Percentiles rank a stretch among this genome's conserved stretches.
Evolutionary conservation across 257 asterid species (phyloP).

Genomic region (Nicotiana noctiflora): DNA sequence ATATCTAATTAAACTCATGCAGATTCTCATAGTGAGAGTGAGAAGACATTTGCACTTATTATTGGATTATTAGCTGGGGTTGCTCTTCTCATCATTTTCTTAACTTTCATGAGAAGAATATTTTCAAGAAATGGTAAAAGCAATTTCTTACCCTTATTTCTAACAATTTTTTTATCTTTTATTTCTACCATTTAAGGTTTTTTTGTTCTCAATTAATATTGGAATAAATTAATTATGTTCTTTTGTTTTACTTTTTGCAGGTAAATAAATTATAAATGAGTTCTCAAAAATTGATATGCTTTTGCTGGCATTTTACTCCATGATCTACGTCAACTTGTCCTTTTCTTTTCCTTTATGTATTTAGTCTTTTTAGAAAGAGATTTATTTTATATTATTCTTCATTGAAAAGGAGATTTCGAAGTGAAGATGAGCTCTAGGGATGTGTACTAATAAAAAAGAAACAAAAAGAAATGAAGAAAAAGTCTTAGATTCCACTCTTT

Average conservation of each 20-base stretch:
- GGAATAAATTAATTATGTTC: background rate
- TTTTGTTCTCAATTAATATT: background rate
- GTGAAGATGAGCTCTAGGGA: background rate
- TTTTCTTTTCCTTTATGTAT: slow-evolving; percentile 17
- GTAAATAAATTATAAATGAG: slow-evolving; percentile 39
- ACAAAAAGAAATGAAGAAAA: background rate
- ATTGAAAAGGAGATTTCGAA: background rate
- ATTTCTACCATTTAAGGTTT: background rate
- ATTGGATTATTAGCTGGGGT: slow-evolving; percentile 79
- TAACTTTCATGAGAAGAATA: slow-evolving; percentile 63
- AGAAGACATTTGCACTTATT: slow-evolving; percentile 83
- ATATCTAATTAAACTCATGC: background rate
- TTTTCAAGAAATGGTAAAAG: slow-evolving; percentile 45
- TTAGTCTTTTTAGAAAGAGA: slow-evolving; percentile 12
- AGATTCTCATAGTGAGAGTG: slow-evolving; percentile 57
- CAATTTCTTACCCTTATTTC: background rate
- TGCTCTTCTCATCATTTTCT: slow-evolving; percentile 69
- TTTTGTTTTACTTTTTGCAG: slow-evolving; percentile 34
- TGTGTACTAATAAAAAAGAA: background rate
- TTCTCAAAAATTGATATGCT: slow-evolving; percentile 2
- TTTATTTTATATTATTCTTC: background rate
- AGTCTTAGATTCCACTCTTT: slow-evolving; percentile 28
- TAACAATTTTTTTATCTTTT: background rate
- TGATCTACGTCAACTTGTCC: slow-evolving; percentile 31
- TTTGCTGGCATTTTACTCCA: slow-evolving; percentile 18